Base-by-base conservation (phyloP, 257 asterid species). In the Primulina huaijiensis region DNA sequence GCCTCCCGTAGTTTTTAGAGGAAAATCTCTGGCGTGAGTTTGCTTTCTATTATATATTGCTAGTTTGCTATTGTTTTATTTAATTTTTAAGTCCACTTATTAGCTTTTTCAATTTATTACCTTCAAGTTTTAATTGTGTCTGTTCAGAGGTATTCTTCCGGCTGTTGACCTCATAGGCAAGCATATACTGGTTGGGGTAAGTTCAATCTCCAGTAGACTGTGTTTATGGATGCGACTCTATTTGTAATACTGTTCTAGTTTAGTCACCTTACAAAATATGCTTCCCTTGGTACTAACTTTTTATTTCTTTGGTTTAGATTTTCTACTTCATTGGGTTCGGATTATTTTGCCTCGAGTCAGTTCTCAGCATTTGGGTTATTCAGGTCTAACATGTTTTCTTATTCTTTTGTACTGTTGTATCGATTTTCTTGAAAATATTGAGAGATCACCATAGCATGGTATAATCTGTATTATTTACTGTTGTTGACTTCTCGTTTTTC, bases 251-350 rank as follows among this genome's bases (percentile, higher is more conserved):
- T 8, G 17, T 33, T 30, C 23, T 34, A 25, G n/a, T 63, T 8
- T 6, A 34, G 25, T n/a, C 6, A 1, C 11, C 0, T 20, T 1
- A 23, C 27, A 50, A 29, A 37, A 25, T 27, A 29, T 53, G 43
- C 11, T 35, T 68, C 27, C 17, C 64, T 33, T 21, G 37, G 37
- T 19, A n/a, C 31, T 7, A 50, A 33, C n/a, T 38, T 37, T 35
- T 0, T 31, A 21, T 10, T 66, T 62, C 58, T 19, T 50, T 9
- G 65, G 60, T 72, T 62, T 9, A 84, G 89, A 50, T 84, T 63
- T 84, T 84, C 79, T 84, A 84, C 78, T 84, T 84, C 76, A 79
- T 84, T 55, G 89, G 89, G 17, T 84, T 84, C 35, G 89, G 85
- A 34, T 65, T 84, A 5, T 84, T 84, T 84, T 84, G 87, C 72